A percentile compares a stretch with the other conserved stretches of the same genome.
Conservation (phyloP, 2,329 filamentous ascomycete genomes). For the Fusarium sp. region DNA sequence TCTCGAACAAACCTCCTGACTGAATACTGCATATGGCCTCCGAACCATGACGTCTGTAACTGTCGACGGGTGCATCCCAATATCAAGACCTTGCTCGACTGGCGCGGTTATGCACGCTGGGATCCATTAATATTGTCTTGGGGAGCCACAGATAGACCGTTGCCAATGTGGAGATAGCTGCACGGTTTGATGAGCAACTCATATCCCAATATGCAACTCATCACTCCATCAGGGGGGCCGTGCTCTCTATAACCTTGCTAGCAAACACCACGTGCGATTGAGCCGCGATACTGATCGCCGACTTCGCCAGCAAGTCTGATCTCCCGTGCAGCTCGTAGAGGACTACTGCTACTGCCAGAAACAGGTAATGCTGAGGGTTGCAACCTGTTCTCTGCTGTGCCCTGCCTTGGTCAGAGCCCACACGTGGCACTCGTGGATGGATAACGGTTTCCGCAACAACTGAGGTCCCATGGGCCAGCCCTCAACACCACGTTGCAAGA, state of each 20-base stretch:
- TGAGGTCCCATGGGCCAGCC: conserved; percentile 18
- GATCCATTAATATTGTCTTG: conserved; percentile 13
- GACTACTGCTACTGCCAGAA: neutral
- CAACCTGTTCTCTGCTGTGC: neutral
- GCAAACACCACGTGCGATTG: conserved; percentile 28
- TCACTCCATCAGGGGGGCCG: conserved; percentile 25
- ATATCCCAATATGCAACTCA: conserved; percentile 36
- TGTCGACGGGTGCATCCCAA: conserved; percentile 6
- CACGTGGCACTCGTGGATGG: conserved; percentile 11
- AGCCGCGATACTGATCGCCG: conserved; percentile 3
- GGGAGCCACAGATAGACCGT: conserved; percentile 11
- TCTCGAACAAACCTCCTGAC: neutral
- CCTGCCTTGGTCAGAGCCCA: conserved; percentile 4
- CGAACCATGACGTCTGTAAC: conserved; percentile 1
- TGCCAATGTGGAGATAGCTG: conserved; percentile 34
- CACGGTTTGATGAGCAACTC: conserved; percentile 33
- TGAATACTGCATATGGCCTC: neutral
- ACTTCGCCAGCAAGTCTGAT: conserved; percentile 1
- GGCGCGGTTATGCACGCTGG: conserved; percentile 25
- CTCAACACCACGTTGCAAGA: conserved; percentile 32
- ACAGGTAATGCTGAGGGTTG: conserved; percentile 11
- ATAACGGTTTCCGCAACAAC: conserved; percentile 16
- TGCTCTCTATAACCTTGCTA: conserved; percentile 26
- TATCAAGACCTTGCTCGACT: neutral
- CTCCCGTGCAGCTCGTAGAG: neutral